Evolutionary conservation across 495 filamentous ascomycete genomes (phyloP).

Genomic region (Corynascus novoguineensis): DNA sequence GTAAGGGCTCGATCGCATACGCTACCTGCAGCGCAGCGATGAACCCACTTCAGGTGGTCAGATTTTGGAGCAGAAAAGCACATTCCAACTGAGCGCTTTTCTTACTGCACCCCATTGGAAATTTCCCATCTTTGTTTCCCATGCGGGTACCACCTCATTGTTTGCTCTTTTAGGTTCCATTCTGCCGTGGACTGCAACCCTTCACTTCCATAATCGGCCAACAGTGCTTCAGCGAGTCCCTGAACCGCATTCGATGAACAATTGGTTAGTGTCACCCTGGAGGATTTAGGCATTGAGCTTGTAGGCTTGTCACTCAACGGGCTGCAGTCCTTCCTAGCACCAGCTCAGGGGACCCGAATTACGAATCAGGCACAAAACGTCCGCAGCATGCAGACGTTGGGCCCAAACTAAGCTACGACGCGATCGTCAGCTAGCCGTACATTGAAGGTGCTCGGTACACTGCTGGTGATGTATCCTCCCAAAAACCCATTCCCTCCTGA

Average conservation of each 20-base stretch:
- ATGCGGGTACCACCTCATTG: background rate
- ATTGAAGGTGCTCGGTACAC: no score
- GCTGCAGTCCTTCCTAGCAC: background rate
- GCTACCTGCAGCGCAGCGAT: background rate
- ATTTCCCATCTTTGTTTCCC: background rate
- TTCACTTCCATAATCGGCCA: background rate
- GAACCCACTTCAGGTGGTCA: no score
- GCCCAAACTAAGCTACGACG: no score
- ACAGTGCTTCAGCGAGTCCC: background rate
- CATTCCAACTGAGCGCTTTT: background rate
- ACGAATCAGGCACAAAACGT: constrained; percentile 9
- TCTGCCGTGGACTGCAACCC: constrained; percentile 11
- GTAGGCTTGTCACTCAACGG: background rate
- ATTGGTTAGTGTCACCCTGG: constrained; percentile 11
- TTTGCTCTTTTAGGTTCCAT: background rate
- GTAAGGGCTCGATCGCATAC: background rate
- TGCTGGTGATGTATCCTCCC: no score
- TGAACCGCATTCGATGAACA: constrained; percentile 5
- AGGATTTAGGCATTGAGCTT: background rate
- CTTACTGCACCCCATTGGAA: background rate
- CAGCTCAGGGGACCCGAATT: background rate
- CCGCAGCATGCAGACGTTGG: background rate
- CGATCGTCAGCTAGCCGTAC: no score
- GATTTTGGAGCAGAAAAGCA: background rate
- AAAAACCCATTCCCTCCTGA: no score